A percentile compares a stretch with the other conserved stretches of the same genome.
phyloP scores from a whole-genome alignment of 2,329 filamentous ascomycete species.

The Decorospora gaudefroyi region DNA sequence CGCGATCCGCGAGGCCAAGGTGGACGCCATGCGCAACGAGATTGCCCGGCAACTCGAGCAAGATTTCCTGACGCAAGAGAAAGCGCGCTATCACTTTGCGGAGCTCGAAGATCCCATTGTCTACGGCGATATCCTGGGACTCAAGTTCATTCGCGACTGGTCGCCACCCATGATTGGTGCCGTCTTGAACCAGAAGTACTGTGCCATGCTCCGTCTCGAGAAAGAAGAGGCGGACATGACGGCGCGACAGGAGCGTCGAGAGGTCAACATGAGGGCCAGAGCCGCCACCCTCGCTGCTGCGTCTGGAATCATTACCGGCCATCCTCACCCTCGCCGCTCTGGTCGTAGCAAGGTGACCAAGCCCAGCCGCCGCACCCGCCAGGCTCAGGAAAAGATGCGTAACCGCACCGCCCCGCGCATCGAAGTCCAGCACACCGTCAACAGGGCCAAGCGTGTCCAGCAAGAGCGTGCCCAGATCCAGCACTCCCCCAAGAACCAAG shows the following conservation, averaged over 20 bases:
- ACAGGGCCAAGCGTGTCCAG: not conserved
- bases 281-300: not conserved
- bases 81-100: conserved; percentile 20
- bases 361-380: too few species aligned
- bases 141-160: conserved; percentile 30
- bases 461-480: not conserved
- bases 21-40: conserved; percentile 24
- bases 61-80: conserved; percentile 14
- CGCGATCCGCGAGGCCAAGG: conserved; percentile 28
- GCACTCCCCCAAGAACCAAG: not conserved
- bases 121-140: conserved; percentile 22
- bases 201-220: conserved; percentile 28
- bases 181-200: conserved; percentile 36
- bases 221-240: conserved; percentile 17
- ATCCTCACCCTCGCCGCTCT: not conserved
- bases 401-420: too few species aligned
- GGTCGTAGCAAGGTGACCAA: too few species aligned
- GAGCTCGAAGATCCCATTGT: conserved; percentile 23
- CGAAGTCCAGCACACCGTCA: too few species aligned
- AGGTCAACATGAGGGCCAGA: conserved; percentile 1
- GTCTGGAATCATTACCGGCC: too few species aligned
- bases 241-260: conserved; percentile 11
- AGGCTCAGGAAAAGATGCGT: too few species aligned
- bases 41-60: conserved; percentile 18
- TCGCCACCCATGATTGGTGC: conserved; percentile 34